phyloP scores from a whole-genome alignment of 768 basidiomycete genomes.

The Leccinum uliginosum region DNA sequence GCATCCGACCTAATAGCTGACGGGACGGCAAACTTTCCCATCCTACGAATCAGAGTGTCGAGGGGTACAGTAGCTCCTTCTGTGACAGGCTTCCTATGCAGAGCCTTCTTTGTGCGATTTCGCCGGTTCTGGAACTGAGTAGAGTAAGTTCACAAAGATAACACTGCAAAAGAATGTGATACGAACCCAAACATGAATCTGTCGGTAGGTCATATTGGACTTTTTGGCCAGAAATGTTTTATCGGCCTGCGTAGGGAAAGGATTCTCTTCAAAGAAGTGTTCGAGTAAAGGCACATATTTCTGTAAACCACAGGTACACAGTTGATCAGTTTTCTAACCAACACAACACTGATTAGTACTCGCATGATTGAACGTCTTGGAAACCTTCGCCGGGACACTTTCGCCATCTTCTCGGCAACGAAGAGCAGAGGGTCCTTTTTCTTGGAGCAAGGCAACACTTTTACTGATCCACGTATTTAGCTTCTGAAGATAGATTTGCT shows the following conservation, averaged over 20 bases:
- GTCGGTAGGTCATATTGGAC: constrained; percentile 1
- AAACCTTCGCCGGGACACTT: background rate
- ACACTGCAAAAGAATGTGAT: background rate
- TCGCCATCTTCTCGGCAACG: background rate
- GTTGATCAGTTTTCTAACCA: background rate
- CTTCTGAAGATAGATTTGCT: constrained; percentile 1
- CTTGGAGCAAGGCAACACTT: background rate
- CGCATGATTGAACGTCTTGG: background rate
- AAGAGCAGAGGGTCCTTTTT: background rate
- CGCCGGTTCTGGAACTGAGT: constrained; percentile 2
- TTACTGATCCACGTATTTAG: background rate
- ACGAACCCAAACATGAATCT: constrained; percentile 5
- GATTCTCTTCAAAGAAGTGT: constrained; percentile 3
- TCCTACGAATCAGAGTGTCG: constrained; percentile 13
- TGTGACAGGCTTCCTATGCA: background rate
- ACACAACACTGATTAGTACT: background rate
- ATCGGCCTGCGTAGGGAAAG: background rate
- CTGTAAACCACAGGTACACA: background rate
- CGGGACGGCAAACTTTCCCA: constrained; percentile 25
- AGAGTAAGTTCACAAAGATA: background rate
- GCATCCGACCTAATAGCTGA: constrained; percentile 9
- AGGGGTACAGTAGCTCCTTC: background rate
- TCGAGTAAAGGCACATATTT: background rate
- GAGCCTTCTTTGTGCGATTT: constrained; percentile 1
- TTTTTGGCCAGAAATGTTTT: constrained; percentile 3